phyloP scores from a whole-genome alignment of 495 filamentous ascomycete genomes.

The Thermothielavioides terrestris region DNA sequence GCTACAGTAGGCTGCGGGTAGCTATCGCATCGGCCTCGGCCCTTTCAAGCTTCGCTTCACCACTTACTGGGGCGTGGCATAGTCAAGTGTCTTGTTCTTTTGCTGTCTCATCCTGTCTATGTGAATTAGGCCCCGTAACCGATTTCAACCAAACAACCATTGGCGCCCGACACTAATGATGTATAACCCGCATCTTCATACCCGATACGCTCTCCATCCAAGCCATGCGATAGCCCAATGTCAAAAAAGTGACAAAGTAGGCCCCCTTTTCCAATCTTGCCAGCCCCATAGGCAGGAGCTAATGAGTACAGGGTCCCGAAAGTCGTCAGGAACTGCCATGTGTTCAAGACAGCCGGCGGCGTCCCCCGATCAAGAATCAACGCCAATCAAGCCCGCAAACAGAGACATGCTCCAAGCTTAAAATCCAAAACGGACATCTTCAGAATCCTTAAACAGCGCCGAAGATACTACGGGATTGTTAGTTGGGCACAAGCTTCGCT shows the following conservation, averaged over 20 bases:
- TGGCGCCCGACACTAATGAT: constrained; percentile 5
- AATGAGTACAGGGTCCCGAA: not conserved
- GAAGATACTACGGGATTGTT: not conserved
- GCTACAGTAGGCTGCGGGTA: no score
- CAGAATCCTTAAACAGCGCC: not conserved
- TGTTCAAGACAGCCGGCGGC: not conserved
- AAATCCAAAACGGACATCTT: not conserved
- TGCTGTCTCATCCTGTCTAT: not conserved
- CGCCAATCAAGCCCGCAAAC: no score
- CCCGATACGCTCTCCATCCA: constrained; percentile 1
- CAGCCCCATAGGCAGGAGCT: not conserved
- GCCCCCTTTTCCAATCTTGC: constrained; percentile 1
- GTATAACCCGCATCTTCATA: constrained; percentile 2
- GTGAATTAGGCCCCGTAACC: not conserved
- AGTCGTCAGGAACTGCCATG: not conserved
- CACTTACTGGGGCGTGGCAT: no score
- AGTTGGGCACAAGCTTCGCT: no score
- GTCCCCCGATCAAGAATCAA: no score
- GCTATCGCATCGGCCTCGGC: no score
- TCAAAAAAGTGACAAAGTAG: not conserved
- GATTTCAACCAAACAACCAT: not conserved
- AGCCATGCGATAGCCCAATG: not conserved
- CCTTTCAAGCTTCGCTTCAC: no score
- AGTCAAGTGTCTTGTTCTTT: no score
- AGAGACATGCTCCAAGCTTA: no score